Conservation (phyloP, 2,329 filamentous ascomycete species). For the Fonsecaea monophora region DNA sequence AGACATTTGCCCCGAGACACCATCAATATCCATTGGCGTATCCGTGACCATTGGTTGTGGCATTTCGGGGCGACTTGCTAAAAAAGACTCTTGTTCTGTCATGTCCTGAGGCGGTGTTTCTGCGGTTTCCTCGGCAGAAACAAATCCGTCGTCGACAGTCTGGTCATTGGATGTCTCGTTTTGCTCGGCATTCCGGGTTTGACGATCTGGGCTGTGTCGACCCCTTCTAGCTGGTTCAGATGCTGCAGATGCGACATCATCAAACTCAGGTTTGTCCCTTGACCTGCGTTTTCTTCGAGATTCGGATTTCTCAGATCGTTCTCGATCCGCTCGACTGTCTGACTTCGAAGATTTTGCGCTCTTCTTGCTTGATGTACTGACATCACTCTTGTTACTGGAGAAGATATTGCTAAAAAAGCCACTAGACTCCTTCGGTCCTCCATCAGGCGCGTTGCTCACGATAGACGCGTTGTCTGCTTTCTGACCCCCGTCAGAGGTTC, state of each 20-base stretch:
- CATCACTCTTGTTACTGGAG: slow-evolving; percentile 36
- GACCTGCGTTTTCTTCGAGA: slow-evolving; percentile 42
- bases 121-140: slow-evolving; percentile 37
- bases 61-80: slow-evolving; percentile 69
- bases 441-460: slow-evolving; percentile 22
- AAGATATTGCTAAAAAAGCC: slow-evolving; percentile 50
- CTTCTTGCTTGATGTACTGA: slow-evolving; percentile 39
- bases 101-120: slow-evolving; percentile 19
- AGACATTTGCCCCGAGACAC: slow-evolving; percentile 54
- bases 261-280: slow-evolving; percentile 25
- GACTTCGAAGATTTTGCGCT: slow-evolving; percentile 46
- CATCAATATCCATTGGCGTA: slow-evolving; percentile 45
- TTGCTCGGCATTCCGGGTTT: slow-evolving; percentile 39
- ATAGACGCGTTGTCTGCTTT: slow-evolving; percentile 31
- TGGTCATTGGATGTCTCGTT: slow-evolving; percentile 44
- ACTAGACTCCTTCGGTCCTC: slow-evolving; percentile 44
- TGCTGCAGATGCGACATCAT: slow-evolving; percentile 21
- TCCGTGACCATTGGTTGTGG: slow-evolving; percentile 53
- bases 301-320: slow-evolving; percentile 47
- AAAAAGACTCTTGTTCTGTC: slow-evolving; percentile 64
- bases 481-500: slow-evolving; percentile 38
- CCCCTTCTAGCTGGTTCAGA: slow-evolving; percentile 21
- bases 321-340: slow-evolving; percentile 47
- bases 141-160: slow-evolving; percentile 39
- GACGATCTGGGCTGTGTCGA: slow-evolving; percentile 24